A percentile compares a stretch with the other conserved stretches of the same genome.
These are phyloP conservation scores for Cyphellophora europaea DNA, from an alignment of 2,329 filamentous ascomycete species.

Conservation along the genomic window DNA sequence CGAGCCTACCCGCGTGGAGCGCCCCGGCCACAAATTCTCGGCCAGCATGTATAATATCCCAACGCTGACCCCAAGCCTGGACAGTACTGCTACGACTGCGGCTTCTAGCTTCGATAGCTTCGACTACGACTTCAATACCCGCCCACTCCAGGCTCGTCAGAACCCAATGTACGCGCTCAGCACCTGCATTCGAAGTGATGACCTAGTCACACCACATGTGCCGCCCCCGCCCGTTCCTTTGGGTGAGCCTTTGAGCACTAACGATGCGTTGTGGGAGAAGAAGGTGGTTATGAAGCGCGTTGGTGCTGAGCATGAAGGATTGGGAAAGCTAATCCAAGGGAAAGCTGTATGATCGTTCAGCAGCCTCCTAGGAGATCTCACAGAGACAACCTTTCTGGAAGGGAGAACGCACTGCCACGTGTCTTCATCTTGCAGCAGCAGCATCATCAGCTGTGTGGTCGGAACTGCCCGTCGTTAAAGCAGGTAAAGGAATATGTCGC, in stretches of 20 bases:
- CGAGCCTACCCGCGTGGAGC: slow-evolving; percentile 6
- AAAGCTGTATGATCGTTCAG: too few relatives aligned
- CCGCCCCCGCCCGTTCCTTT: slow-evolving; percentile 9
- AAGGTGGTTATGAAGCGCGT: slow-evolving; percentile 29
- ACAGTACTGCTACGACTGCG: slow-evolving; percentile 27
- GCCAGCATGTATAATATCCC: slow-evolving; percentile 6
- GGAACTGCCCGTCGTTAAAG: too few relatives aligned
- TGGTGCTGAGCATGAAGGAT: slow-evolving; percentile 37
- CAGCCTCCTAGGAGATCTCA: too few relatives aligned
- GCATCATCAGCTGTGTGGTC: too few relatives aligned
- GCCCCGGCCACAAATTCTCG: slow-evolving; percentile 14
- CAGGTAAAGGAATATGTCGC: too few relatives aligned
- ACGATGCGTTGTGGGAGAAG: slow-evolving; percentile 14
- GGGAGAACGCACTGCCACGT: too few relatives aligned
- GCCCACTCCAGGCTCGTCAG: slow-evolving; percentile 30
- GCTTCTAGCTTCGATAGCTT: slow-evolving; percentile 30
- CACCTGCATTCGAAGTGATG: slow-evolving; percentile 23
- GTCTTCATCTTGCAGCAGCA: too few relatives aligned
- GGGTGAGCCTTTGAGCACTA: slow-evolving; percentile 2
- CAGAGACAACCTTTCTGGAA: too few relatives aligned
- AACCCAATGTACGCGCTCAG: slow-evolving; percentile 26
- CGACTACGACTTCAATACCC: slow-evolving; percentile 21
- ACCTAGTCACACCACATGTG: slow-evolving; percentile 32
- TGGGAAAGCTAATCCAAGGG: slow-evolving; percentile 34
- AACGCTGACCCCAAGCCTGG: slow-evolving; percentile 17